These are phyloP conservation scores for Didymella glomerata DNA, from an alignment of 2,329 filamentous ascomycete species.

Conservation along the genomic window DNA sequence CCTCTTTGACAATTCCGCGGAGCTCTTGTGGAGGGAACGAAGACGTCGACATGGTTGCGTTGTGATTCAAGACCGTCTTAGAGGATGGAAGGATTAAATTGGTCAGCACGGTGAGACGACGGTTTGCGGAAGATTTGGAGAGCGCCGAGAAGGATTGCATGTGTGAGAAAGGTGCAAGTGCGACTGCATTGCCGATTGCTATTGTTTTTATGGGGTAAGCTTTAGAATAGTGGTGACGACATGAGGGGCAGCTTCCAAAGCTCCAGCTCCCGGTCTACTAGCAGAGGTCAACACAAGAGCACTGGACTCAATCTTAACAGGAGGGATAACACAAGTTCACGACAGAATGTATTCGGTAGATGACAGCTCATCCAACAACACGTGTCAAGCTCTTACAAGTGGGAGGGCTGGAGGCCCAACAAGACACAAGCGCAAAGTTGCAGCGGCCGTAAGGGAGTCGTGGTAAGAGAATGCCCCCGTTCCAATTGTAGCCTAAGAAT, in stretches of 20 bases:
- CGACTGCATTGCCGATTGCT: conserved; percentile 2
- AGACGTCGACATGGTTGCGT: conserved; percentile 35
- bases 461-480: conserved; percentile 11
- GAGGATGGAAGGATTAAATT: neutral
- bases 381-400: neutral
- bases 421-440: neutral
- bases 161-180: neutral
- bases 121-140: neutral
- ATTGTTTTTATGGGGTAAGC: conserved; percentile 26
- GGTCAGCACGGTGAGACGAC: conserved; percentile 1
- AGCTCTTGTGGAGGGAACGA: conserved; percentile 55
- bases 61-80: neutral
- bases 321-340: neutral
- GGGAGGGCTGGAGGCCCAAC: neutral
- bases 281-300: neutral
- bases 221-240: conserved; percentile 25
- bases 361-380: neutral
- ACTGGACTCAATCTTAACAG: neutral
- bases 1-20: conserved; percentile 57
- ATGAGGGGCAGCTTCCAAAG: conserved; percentile 30
- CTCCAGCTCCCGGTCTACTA: conserved; percentile 3
- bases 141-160: conserved; percentile 5
- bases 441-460: conserved; percentile 7
- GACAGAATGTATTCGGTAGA: conserved; percentile 7
- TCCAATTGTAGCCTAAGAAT: conserved; percentile 14